phyloP scores from a whole-genome alignment of 2,329 filamentous ascomycete species.

The Xylariaceae sp. region DNA sequence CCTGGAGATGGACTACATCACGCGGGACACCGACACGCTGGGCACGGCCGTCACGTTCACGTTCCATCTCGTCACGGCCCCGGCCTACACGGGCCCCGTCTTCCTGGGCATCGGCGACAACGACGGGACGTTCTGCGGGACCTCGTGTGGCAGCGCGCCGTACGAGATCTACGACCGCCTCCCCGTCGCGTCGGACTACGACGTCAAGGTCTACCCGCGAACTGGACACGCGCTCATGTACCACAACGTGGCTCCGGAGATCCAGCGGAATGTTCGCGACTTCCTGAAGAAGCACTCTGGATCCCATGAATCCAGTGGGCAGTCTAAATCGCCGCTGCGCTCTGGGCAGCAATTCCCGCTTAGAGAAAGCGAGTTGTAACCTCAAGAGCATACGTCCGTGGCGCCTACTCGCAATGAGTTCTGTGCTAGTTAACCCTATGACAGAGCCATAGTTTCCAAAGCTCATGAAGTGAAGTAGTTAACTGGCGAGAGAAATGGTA shows the following conservation, averaged over 20 bases:
- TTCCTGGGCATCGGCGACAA: constrained; percentile 29
- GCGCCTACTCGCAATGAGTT: no score
- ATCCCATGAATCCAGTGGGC: neutral
- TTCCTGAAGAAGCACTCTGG: neutral
- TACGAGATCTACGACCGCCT: neutral
- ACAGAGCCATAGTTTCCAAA: no score
- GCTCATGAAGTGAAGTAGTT: no score
- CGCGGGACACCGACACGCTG: constrained; percentile 28
- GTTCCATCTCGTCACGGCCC: constrained; percentile 26
- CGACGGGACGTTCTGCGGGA: neutral
- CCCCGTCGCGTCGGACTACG: neutral
- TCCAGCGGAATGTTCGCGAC: neutral
- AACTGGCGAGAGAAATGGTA: no score
- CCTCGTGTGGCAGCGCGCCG: neutral
- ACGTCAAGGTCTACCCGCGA: neutral
- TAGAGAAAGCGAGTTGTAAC: no score
- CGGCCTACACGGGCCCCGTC: constrained; percentile 24
- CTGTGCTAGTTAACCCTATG: no score
- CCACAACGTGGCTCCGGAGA: neutral
- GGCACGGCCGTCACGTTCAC: constrained; percentile 29
- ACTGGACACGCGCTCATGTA: neutral
- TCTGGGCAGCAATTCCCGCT: neutral
- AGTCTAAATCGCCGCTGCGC: neutral
- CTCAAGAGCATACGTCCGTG: no score
- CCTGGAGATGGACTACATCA: constrained; percentile 1